A percentile compares a stretch with the other conserved stretches of the same genome.
Evolutionary conservation across 2,329 filamentous ascomycete genomes (phyloP).

Genomic region (Diaporthe ampelina): DNA sequence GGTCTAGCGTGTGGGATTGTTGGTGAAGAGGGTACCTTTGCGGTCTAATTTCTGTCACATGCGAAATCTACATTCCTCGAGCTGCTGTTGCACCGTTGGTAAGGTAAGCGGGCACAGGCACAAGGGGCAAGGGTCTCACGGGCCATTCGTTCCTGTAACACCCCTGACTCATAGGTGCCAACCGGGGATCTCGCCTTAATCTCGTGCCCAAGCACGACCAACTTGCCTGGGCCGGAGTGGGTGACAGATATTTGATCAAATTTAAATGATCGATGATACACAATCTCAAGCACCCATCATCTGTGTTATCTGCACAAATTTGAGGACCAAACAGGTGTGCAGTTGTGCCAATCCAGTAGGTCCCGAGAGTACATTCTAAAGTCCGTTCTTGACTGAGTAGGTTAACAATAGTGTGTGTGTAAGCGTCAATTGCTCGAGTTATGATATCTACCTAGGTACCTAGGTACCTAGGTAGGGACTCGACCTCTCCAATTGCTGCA

Average conservation of each 20-base stretch:
- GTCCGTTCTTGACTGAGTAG: too few relatives aligned
- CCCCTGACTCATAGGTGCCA: constrained; percentile 10
- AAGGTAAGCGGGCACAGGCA: not conserved
- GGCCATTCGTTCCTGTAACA: not conserved
- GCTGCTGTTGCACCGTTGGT: constrained; percentile 8
- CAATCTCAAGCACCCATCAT: not conserved
- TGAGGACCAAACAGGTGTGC: not conserved
- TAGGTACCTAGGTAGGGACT: too few relatives aligned
- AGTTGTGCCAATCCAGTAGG: not conserved
- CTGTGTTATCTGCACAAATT: not conserved
- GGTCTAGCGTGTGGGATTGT: constrained; percentile 11
- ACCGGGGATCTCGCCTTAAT: not conserved
- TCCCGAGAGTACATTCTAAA: not conserved
- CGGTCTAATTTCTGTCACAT: constrained; percentile 47
- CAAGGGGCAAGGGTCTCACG: not conserved
- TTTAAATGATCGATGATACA: not conserved
- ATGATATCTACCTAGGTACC: too few relatives aligned
- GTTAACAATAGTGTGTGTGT: too few relatives aligned
- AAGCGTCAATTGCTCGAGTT: too few relatives aligned
- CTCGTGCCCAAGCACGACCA: not conserved
- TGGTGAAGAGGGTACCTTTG: not conserved
- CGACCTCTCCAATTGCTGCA: not conserved
- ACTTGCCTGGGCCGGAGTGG: not conserved
- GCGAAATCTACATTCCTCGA: constrained; percentile 41
- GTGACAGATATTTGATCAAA: not conserved